Percentiles rank a stretch among this genome's conserved stretches.
Conservation (phyloP, 371 early-diverging fungal species). For the Blakeslea trispora region DNA sequence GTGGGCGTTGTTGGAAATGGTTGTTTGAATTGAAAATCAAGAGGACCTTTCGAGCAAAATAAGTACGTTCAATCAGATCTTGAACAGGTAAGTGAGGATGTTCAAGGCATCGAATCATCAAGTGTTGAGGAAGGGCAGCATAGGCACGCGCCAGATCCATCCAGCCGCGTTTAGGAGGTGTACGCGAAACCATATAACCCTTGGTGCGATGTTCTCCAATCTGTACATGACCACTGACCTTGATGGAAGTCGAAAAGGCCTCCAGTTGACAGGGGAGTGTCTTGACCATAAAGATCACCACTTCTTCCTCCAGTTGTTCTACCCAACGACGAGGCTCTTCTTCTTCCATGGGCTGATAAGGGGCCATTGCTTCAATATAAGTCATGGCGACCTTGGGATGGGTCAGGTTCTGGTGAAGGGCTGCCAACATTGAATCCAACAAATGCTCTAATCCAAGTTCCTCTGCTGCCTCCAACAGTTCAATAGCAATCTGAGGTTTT, state of each 20-base stretch:
- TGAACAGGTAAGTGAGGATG: slow-evolving; percentile 37
- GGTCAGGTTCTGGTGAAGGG: slow-evolving; percentile 25
- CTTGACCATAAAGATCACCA: slow-evolving; percentile 31
- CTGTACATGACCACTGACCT: slow-evolving; percentile 29
- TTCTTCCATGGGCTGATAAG: slow-evolving; percentile 23
- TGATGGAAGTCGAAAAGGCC: slow-evolving; percentile 27
- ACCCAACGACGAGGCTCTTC: slow-evolving; percentile 41
- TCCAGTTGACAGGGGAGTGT: slow-evolving; percentile 30
- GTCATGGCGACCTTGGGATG: slow-evolving; percentile 29
- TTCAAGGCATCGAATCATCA: slow-evolving; percentile 43
- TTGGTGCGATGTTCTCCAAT: slow-evolving; percentile 29
- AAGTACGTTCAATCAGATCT: slow-evolving; percentile 34
- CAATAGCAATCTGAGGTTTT: slow-evolving; percentile 39
- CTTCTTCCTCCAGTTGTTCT: slow-evolving; percentile 32
- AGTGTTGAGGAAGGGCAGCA: slow-evolving; percentile 34
- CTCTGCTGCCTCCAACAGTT: slow-evolving; percentile 40
- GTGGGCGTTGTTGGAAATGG: slow-evolving; percentile 7
- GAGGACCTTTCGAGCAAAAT: slow-evolving; percentile 35
- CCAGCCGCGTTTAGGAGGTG: slow-evolving; percentile 30
- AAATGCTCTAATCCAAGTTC: slow-evolving; percentile 35
- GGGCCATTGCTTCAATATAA: slow-evolving; percentile 36
- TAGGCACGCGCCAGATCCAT: slow-evolving; percentile 36
- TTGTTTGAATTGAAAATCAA: slow-evolving; percentile 10
- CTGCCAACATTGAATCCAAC: slow-evolving; percentile 26
- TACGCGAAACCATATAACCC: slow-evolving; percentile 40